Evolutionary conservation across 2,329 filamentous ascomycete species (phyloP).

Genomic region (Diaporthe batatas): DNA sequence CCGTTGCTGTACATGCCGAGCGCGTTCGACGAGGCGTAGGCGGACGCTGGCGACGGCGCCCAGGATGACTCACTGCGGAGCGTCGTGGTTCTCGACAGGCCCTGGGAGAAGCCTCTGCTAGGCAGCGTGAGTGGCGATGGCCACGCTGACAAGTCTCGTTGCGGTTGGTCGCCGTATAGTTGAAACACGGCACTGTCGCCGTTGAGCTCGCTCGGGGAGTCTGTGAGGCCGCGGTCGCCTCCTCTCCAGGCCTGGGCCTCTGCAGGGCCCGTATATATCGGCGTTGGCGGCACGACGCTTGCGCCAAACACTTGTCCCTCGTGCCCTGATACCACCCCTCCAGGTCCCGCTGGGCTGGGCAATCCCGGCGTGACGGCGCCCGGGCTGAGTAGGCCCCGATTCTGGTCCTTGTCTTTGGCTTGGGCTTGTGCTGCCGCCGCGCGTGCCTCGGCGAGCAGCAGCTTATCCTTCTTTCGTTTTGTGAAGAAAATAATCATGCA

Average conservation of each 20-base stretch:
- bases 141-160: conserved; percentile 14
- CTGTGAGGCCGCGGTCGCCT: neutral
- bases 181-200: conserved; percentile 6
- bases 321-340: neutral
- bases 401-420: conserved; percentile 8
- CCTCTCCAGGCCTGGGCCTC: conserved; percentile 25
- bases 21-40: conserved; percentile 14
- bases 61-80: conserved; percentile 30
- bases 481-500: conserved; percentile 36
- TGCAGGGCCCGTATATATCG: conserved; percentile 15
- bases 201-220: conserved; percentile 34
- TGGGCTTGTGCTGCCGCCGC: conserved; percentile 21
- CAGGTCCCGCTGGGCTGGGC: conserved; percentile 19
- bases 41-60: conserved; percentile 36
- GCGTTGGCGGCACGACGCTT: conserved; percentile 24
- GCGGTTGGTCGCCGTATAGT: conserved; percentile 8
- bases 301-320: conserved; percentile 20
- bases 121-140: conserved; percentile 25
- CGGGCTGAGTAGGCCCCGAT: conserved; percentile 30
- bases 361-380: conserved; percentile 25
- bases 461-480: conserved; percentile 36
- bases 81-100: conserved; percentile 1
- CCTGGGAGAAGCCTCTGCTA: neutral
- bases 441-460: conserved; percentile 22
- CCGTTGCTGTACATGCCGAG: conserved; percentile 21